Conservation (phyloP, 1,284 basidiomycete genomes). For the Puccinia brachypodii region DNA sequence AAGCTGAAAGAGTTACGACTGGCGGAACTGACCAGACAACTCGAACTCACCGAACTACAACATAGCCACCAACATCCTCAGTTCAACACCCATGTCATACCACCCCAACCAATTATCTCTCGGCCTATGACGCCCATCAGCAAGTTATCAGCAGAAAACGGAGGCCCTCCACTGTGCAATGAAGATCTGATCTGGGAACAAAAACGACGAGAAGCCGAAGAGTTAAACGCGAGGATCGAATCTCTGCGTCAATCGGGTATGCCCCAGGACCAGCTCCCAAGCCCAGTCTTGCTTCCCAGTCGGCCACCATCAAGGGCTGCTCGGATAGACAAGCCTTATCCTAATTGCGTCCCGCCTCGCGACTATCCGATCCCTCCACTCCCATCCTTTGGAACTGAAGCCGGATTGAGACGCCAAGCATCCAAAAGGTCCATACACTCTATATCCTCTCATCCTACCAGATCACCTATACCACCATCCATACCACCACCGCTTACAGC, state of each 20-base stretch:
- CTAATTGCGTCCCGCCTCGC: neutral
- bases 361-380: neutral
- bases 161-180: neutral
- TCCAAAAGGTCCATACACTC: conserved; percentile 22
- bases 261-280: conserved; percentile 29
- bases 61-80: neutral
- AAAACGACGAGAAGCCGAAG: conserved; percentile 26
- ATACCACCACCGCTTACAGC: neutral
- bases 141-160: neutral
- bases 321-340: neutral
- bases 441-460: neutral
- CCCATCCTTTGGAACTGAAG: neutral
- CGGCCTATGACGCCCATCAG: conserved; percentile 16
- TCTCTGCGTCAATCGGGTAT: conserved; percentile 25
- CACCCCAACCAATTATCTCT: neutral
- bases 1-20: conserved; percentile 35
- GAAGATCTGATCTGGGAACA: conserved; percentile 18
- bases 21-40: conserved; percentile 27
- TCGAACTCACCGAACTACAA: conserved; percentile 21
- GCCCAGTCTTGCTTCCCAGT: conserved; percentile 29
- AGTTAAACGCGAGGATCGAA: conserved; percentile 37
- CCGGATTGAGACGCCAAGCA: neutral
- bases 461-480: neutral
- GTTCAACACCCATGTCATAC: neutral
- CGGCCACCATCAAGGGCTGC: neutral